Evolutionary conservation across 2,329 filamentous ascomycete genomes (phyloP).

Genomic region (Pseudocercospora eumusae): DNA sequence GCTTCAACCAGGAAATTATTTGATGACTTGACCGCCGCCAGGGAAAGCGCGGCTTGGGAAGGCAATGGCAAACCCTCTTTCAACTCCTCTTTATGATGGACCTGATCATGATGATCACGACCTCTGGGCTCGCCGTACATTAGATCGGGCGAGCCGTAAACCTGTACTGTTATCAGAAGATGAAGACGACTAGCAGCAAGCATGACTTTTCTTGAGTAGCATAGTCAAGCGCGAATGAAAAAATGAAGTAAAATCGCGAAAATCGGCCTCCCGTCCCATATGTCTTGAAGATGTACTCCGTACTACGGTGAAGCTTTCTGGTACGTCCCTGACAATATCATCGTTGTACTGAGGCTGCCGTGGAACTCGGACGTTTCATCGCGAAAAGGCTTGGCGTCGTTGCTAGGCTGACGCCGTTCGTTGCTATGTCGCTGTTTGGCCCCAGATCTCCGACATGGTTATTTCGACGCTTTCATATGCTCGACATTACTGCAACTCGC

Average conservation of each 20-base stretch:
- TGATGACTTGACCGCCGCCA: constrained; percentile 10
- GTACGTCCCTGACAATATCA: constrained; percentile 1
- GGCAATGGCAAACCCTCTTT: background rate
- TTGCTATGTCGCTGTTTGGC: constrained; percentile 3
- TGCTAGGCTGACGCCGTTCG: background rate
- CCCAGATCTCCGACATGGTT: background rate
- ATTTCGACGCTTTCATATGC: background rate
- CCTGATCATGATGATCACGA: constrained; percentile 16
- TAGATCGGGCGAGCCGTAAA: constrained; percentile 8
- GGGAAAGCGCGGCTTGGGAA: constrained; percentile 1
- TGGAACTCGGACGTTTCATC: constrained; percentile 1
- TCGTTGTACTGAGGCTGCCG: constrained; percentile 6
- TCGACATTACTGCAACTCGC: background rate
- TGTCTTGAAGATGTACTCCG: too few species aligned
- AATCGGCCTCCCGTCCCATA: background rate
- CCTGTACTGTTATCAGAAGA: constrained; percentile 15
- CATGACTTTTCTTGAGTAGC: constrained; percentile 21
- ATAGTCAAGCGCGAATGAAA: constrained; percentile 15
- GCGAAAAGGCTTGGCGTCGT: background rate
- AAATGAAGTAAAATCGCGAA: constrained; percentile 10
- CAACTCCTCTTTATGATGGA: constrained; percentile 9
- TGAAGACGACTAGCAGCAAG: constrained; percentile 11
- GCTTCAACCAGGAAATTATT: constrained; percentile 8
- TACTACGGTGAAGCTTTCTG: background rate
- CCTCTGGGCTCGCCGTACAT: constrained; percentile 12